A percentile compares a stretch with the other conserved stretches of the same genome.
Conservation (phyloP, 108 stramenopile species). For the Skeletonema tropicum region DNA sequence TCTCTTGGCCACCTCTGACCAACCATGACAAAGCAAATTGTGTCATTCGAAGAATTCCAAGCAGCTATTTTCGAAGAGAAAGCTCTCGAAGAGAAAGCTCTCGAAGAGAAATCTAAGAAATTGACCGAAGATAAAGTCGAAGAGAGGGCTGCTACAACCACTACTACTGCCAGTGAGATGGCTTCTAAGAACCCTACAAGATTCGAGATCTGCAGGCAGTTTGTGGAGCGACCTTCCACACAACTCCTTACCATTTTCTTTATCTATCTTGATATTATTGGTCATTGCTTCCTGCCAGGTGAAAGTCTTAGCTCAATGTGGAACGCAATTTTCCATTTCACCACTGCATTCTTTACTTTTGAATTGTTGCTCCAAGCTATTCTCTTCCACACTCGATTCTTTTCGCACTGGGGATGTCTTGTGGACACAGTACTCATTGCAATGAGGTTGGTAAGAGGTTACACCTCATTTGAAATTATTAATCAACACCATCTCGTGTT, state of each 20-base stretch:
- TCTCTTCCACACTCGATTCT: constrained; percentile 21
- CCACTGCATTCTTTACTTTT: neutral
- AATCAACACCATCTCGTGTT: constrained; percentile 5
- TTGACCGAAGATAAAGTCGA: neutral
- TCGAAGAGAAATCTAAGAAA: neutral
- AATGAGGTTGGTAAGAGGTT: neutral
- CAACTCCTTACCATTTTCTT: neutral
- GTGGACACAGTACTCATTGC: constrained; percentile 29
- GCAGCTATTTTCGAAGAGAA: neutral
- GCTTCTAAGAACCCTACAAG: neutral
- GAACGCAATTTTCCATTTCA: neutral
- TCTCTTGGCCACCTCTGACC: too few species aligned
- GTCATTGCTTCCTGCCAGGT: neutral
- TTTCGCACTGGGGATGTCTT: constrained; percentile 39
- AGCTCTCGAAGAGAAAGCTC: neutral
- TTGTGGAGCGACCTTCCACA: neutral
- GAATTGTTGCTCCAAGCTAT: constrained; percentile 23
- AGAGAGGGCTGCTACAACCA: neutral
- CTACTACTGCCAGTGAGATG: neutral
- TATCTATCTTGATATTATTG: constrained; percentile 1
- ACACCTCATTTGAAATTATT: neutral
- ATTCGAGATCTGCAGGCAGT: neutral
- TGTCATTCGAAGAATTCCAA: neutral
- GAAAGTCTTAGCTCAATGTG: neutral
- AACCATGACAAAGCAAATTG: neutral